A percentile compares a stretch with the other conserved stretches of the same genome.
Conservation (phyloP, 2,329 filamentous ascomycete species). For the Colletotrichum liriopes region DNA sequence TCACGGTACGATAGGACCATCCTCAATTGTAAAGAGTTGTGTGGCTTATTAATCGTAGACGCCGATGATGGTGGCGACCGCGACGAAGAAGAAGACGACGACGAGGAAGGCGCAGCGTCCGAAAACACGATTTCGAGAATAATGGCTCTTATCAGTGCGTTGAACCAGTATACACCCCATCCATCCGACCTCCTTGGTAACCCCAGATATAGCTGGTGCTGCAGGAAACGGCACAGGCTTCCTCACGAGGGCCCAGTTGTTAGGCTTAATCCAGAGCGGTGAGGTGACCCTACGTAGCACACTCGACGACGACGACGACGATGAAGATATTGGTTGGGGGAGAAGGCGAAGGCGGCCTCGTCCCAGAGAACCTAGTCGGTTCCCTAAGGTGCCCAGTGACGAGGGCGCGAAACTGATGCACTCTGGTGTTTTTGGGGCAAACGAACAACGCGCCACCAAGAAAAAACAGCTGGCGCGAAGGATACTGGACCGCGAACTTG, state of each 20-base stretch:
- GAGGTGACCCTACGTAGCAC: constrained; percentile 54
- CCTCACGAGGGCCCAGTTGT: constrained; percentile 56
- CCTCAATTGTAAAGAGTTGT: neutral
- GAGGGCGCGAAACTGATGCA: constrained; percentile 85
- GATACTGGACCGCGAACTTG: constrained; percentile 87
- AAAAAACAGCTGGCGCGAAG: constrained; percentile 75
- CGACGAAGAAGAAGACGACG: constrained; percentile 42
- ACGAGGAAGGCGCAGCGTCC: constrained; percentile 45
- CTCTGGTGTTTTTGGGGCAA: constrained; percentile 84
- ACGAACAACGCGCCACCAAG: constrained; percentile 68
- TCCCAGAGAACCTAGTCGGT: constrained; percentile 68
- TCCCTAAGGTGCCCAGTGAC: constrained; percentile 88
- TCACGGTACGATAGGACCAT: constrained; percentile 18
- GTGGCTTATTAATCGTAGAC: constrained; percentile 31
- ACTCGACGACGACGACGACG: constrained; percentile 57
- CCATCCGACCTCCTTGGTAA: constrained; percentile 49
- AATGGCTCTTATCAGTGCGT: constrained; percentile 20
- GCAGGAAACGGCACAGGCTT: constrained; percentile 48
- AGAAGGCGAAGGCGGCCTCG: constrained; percentile 58
- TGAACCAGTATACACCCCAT: constrained; percentile 33
- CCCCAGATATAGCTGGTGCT: constrained; percentile 48
- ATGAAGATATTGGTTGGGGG: constrained; percentile 57
- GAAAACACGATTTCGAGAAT: constrained; percentile 23
- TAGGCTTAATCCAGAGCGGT: constrained; percentile 58
- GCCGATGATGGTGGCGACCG: constrained; percentile 49